Evolutionary conservation across 2,329 filamentous ascomycete species (phyloP).

Genomic region (Emmonsiellopsis sp.): DNA sequence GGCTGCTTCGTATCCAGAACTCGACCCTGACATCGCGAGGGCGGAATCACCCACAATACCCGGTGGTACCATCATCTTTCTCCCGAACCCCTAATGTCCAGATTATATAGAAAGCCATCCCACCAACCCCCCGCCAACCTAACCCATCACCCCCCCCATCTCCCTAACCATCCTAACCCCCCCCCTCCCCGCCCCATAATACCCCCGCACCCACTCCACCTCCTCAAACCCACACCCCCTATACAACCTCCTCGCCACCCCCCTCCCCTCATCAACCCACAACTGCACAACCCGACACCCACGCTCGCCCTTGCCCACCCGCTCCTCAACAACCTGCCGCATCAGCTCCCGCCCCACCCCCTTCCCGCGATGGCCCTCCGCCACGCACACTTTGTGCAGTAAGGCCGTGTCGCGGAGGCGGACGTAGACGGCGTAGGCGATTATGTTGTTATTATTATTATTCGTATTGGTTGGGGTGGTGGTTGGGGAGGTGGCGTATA

Average conservation of each 20-base stretch:
- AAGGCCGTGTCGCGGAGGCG: slow-evolving; percentile 36
- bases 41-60: too few species aligned
- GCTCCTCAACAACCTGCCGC: slow-evolving; percentile 28
- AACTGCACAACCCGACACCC: slow-evolving; percentile 40
- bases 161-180: slow-evolving; percentile 35
- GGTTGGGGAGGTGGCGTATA: slow-evolving; percentile 21
- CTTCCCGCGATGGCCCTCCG: slow-evolving; percentile 35
- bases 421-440: slow-evolving; percentile 41
- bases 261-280: slow-evolving; percentile 43
- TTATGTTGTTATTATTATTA: slow-evolving; percentile 16
- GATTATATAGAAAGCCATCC: neutral
- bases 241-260: slow-evolving; percentile 38
- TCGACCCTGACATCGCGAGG: too few species aligned
- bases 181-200: slow-evolving; percentile 41
- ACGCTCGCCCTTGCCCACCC: slow-evolving; percentile 37
- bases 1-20: too few species aligned
- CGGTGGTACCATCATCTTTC: too few species aligned
- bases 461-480: slow-evolving; percentile 4
- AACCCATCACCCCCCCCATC: slow-evolving; percentile 21
- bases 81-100: too few species aligned
- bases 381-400: slow-evolving; percentile 45
- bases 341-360: slow-evolving; percentile 40
- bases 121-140: neutral
- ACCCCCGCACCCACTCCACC: slow-evolving; percentile 37
- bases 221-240: slow-evolving; percentile 36